Evolutionary conservation across 2,329 filamentous ascomycete genomes (phyloP).

Genomic region (Phyllachora maydis): DNA sequence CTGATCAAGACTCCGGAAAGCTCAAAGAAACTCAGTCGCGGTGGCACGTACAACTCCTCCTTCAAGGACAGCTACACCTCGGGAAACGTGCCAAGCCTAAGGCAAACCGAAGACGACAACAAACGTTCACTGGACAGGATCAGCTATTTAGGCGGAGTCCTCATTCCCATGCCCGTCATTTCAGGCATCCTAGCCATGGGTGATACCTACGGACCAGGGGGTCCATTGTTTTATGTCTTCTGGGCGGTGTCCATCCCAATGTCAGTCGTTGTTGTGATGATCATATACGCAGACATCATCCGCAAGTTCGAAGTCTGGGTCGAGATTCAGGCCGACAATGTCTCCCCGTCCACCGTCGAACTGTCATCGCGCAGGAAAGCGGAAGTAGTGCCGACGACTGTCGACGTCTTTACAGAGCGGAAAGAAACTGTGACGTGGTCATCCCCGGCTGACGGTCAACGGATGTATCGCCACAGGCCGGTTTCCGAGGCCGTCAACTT

Average conservation of each 20-base stretch:
- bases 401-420: too few species aligned
- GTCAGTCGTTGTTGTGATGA: slow-evolving; percentile 14
- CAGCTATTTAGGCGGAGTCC: slow-evolving; percentile 24
- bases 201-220: slow-evolving; percentile 19
- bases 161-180: slow-evolving; percentile 25
- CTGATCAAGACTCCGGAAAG: too few species aligned
- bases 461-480: too few species aligned
- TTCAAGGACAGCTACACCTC: slow-evolving; percentile 1
- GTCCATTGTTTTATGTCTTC: slow-evolving; percentile 22
- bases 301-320: slow-evolving; percentile 23
- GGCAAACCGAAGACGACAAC: too few species aligned
- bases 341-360: too few species aligned
- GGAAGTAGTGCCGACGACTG: too few species aligned
- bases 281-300: slow-evolving; percentile 27
- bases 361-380: too few species aligned
- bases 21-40: slow-evolving; percentile 1
- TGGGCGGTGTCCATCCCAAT: slow-evolving; percentile 21
- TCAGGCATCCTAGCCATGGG: slow-evolving; percentile 25
- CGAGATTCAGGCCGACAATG: slow-evolving; percentile 13
- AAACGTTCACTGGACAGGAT: slow-evolving; percentile 22
- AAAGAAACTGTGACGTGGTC: too few species aligned
- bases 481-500: too few species aligned
- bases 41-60: background rate
- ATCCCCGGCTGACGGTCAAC: too few species aligned
- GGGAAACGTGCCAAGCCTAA: background rate